Percentiles rank a stretch among this genome's conserved stretches.
Evolutionary conservation across 176 grass and related monocot genomes (phyloP).

Genomic region (Miscanthus lutarioriparius): DNA sequence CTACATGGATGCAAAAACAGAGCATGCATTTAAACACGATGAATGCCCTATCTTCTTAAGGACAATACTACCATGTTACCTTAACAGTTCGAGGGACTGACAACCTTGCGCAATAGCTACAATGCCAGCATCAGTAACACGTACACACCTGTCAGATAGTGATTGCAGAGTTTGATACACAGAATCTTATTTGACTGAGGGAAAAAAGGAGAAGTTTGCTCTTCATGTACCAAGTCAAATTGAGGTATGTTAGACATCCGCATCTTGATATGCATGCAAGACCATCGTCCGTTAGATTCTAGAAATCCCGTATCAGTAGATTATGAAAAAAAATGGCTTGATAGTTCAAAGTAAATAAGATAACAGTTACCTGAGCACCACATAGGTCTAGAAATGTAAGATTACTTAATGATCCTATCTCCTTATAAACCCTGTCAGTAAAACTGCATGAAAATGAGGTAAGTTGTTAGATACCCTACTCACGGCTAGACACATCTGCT

Average conservation of each 20-base stretch:
- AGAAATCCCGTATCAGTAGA: constrained; percentile 31
- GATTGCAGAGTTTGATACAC: constrained; percentile 1
- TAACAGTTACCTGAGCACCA: constrained; percentile 75
- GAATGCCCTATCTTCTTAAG: background rate
- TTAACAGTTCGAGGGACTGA: constrained; percentile 63
- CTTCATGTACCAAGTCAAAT: constrained; percentile 74
- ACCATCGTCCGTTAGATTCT: constrained; percentile 82
- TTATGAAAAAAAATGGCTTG: background rate
- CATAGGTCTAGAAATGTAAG: constrained; percentile 91
- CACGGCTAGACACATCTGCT: constrained; percentile 2
- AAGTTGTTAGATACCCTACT: constrained; percentile 28
- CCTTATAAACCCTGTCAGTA: constrained; percentile 71
- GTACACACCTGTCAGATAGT: constrained; percentile 67
- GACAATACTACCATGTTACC: constrained; percentile 45
- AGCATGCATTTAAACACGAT: constrained; percentile 8
- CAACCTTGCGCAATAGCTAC: constrained; percentile 74
- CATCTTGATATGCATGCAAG: constrained; percentile 78
- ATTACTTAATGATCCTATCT: constrained; percentile 66
- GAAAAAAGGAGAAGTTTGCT: constrained; percentile 1
- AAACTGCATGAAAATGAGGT: constrained; percentile 59
- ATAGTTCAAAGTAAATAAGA: constrained; percentile 28
- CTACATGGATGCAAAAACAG: constrained; percentile 42
- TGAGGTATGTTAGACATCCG: constrained; percentile 61
- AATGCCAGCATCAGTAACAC: constrained; percentile 76
- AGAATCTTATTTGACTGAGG: background rate